Percentiles rank a stretch among this genome's conserved stretches.
Evolutionary conservation across 2,329 filamentous ascomycete genomes (phyloP).

Genomic region (Aureobasidium pullulans): DNA sequence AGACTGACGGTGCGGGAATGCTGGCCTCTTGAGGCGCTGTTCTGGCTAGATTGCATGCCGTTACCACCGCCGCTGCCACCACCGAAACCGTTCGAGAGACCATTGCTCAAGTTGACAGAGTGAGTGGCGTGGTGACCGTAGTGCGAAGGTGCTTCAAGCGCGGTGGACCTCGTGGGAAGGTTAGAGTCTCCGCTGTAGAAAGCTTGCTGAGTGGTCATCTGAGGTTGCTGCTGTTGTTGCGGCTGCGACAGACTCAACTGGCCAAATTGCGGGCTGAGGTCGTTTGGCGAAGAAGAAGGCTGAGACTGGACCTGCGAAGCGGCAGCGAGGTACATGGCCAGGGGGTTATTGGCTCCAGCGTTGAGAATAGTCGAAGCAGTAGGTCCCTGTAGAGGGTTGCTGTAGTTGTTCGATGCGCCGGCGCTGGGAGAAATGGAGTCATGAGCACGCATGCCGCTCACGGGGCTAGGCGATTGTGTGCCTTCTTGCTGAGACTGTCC

Average conservation of each 20-base stretch:
- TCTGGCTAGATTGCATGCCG: slow-evolving; percentile 12
- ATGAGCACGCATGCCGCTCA: slow-evolving; percentile 52
- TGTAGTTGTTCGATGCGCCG: slow-evolving; percentile 45
- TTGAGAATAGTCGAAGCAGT: slow-evolving; percentile 71
- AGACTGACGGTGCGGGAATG: slow-evolving; percentile 83
- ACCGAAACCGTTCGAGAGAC: slow-evolving; percentile 28
- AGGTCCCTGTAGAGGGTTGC: slow-evolving; percentile 52
- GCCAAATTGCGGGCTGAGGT: slow-evolving; percentile 32
- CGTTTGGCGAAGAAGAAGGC: slow-evolving; percentile 23
- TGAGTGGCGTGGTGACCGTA: slow-evolving; percentile 48
- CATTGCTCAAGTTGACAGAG: slow-evolving; percentile 43
- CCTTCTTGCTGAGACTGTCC: slow-evolving; percentile 58
- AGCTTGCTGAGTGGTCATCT: slow-evolving; percentile 66
- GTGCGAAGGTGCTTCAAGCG: slow-evolving; percentile 30
- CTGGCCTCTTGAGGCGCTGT: slow-evolving; percentile 36
- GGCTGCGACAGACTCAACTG: slow-evolving; percentile 46
- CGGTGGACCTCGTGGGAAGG: slow-evolving; percentile 21
- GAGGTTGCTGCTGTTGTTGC: slow-evolving; percentile 23
- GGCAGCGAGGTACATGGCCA: slow-evolving; percentile 76
- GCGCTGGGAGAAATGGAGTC: slow-evolving; percentile 56
- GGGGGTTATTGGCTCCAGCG: slow-evolving; percentile 70
- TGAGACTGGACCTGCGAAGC: slow-evolving; percentile 58
- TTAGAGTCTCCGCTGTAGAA: slow-evolving; percentile 65
- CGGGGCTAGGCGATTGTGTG: slow-evolving; percentile 47
- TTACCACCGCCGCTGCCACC: slow-evolving; percentile 14